Evolutionary conservation across 495 filamentous ascomycete genomes (phyloP), one percentile per base, ranked within the genome.

Genomic region (Lasiosphaeriaceae sp.): DNA sequence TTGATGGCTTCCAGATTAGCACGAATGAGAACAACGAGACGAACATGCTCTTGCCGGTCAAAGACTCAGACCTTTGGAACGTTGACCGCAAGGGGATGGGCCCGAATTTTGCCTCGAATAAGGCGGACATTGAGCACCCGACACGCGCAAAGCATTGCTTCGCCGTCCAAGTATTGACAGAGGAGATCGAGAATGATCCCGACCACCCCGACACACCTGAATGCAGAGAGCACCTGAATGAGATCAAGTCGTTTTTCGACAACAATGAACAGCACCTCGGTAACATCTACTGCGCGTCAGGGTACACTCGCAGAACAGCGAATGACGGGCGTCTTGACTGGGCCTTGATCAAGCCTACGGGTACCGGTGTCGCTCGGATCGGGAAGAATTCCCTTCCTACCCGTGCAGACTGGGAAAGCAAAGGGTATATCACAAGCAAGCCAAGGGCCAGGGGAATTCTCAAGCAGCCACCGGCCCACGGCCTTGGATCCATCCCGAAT

Each of bases 261-360:
- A 48, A 48, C 22, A 22, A 47, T 19, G 19, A 55, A 17, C 52
- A 55, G n/a, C 24, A 47, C 26, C 20, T 55, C 14, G 52, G 52
- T 11, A 34, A 16, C 22, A 26, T 55, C 0, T 55, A 35, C 20
- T 47, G 14, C 2, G 52, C 52, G 1, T 56, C 54, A 7, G 54
- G 54, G 1, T 56, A 41, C 26, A 48, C 46, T 17, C 54, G 31
- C 19, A 48, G 46, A 23, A 56, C 54, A 2, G n/a, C 7, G 20
- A 48, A 37, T 17, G 47, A 48, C 8, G 45, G 46, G 19, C 54
- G 54, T 2, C 47, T 56, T 1, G 54, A 56, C 47, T 56, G 54
- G 54, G 54, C 54, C 3, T 16, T 56, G 20, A 43, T 56, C 31
- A 50, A 43, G 34, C 54, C 54, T 17, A 49, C 21, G 2, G 26